Conservation (phyloP, 768 basidiomycete species). For the Tulasnella sp. region DNA sequence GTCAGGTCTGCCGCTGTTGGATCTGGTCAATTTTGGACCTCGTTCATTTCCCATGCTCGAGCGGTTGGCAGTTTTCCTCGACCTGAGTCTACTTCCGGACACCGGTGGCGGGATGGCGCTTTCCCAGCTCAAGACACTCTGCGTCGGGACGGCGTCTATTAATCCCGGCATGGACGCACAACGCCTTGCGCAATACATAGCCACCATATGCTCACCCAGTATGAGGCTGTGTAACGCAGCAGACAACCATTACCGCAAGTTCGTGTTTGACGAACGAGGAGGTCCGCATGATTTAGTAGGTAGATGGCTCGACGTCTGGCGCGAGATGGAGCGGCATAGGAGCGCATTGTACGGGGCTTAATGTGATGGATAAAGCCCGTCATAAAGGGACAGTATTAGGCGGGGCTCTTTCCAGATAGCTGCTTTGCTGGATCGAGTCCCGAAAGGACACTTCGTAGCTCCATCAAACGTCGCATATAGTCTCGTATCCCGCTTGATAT, state of each 20-base stretch:
- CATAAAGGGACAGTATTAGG: not conserved
- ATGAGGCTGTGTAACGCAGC: not conserved
- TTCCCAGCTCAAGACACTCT: not conserved
- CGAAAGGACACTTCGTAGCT: not conserved
- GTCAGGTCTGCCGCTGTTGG: not conserved
- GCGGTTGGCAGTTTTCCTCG: not conserved
- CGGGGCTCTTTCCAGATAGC: not conserved
- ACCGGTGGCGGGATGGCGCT: not conserved
- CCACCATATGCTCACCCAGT: not conserved
- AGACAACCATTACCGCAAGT: not conserved
- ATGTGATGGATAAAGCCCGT: not conserved
- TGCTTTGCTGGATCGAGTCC: not conserved
- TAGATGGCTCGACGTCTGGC: not conserved
- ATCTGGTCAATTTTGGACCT: not conserved
- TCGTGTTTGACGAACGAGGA: not conserved
- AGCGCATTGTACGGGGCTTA: not conserved
- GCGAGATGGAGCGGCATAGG: not conserved
- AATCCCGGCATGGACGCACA: not conserved
- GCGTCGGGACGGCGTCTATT: not conserved
- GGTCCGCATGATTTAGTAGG: not conserved
- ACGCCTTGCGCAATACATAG: not conserved
- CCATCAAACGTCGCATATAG: not conserved
- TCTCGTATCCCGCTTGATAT: not conserved
- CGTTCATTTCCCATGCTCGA: not conserved
- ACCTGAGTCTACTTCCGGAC: not conserved